Conservation (phyloP, 1,139 yeast genomes). For the Protomyces pachydermus region DNA sequence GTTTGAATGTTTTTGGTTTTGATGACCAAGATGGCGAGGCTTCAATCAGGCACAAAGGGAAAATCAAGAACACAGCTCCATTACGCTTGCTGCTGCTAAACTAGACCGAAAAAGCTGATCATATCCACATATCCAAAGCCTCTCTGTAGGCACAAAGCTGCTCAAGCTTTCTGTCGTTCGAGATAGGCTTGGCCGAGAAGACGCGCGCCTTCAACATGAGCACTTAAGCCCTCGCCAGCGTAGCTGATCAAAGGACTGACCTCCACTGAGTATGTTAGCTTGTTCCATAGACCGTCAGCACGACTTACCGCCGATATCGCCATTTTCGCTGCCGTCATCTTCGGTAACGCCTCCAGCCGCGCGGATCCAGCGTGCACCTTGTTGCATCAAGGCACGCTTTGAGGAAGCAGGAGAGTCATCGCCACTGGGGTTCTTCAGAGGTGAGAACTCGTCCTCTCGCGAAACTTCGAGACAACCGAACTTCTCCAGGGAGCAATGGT, state of each 20-base stretch:
- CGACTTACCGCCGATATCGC: conserved; percentile 2
- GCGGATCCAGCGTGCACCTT: conserved; percentile 73
- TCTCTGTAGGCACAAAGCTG: background rate
- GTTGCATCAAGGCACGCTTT: conserved; percentile 55
- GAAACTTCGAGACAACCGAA: conserved; percentile 93
- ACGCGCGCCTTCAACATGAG: conserved; percentile 11
- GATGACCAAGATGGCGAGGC: too few relatives aligned
- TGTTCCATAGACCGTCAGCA: conserved; percentile 36
- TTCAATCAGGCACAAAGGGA: too few relatives aligned
- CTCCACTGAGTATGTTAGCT: conserved; percentile 50
- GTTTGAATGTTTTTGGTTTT: too few relatives aligned
- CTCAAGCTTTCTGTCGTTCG: background rate
- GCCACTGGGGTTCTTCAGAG: conserved; percentile 70
- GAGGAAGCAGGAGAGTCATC: conserved; percentile 86
- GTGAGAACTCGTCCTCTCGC: conserved; percentile 80
- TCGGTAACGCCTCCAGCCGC: conserved; percentile 61
- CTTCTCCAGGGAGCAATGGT: conserved; percentile 61
- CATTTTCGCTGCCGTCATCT: conserved; percentile 27
- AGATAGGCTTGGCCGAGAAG: conserved; percentile 11
- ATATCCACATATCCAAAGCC: too few relatives aligned
- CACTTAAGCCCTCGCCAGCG: conserved; percentile 73
- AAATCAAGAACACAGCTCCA: too few relatives aligned
- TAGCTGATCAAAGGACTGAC: conserved; percentile 71
- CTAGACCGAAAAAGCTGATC: too few relatives aligned
- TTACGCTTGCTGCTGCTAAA: too few relatives aligned